phyloP scores from a whole-genome alignment of 129 eudicot species.

The Cynara cardunculus region DNA sequence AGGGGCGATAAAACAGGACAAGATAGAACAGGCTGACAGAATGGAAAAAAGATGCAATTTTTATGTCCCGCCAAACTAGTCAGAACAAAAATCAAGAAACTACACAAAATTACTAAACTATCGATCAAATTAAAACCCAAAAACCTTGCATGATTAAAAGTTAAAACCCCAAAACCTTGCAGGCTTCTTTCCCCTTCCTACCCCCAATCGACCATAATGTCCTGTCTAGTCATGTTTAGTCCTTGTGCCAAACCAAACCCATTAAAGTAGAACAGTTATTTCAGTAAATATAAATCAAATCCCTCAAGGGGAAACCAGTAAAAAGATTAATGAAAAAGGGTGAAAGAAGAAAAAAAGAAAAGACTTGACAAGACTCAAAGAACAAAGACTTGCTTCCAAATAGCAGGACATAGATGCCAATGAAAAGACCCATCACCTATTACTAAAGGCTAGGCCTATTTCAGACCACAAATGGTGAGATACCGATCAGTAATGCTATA shows the following conservation, averaged over 20 bases:
- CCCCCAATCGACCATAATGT: no score
- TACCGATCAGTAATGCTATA: not conserved
- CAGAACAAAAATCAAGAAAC: no score
- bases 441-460: not conserved
- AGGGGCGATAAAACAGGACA: not conserved
- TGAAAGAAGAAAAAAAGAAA: not conserved
- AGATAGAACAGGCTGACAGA: no score
- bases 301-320: not conserved
- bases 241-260: no score
- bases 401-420: conserved; percentile 23
- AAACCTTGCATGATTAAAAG: no score
- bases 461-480: conserved; percentile 18
- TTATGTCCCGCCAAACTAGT: no score
- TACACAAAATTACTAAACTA: no score
- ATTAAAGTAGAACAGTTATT: no score
- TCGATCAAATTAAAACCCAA: not conserved
- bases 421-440: conserved; percentile 32
- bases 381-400: conserved; percentile 27
- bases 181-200: no score
- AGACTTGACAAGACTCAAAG: conserved; percentile 32
- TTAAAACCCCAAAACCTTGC: no score
- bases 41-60: no score
- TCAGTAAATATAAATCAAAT: not conserved
- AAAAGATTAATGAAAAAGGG: not conserved
- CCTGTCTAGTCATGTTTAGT: no score